A percentile compares a stretch with the other conserved stretches of the same genome.
phyloP scores from a whole-genome alignment of 768 basidiomycete genomes.

The Chiua virens region DNA sequence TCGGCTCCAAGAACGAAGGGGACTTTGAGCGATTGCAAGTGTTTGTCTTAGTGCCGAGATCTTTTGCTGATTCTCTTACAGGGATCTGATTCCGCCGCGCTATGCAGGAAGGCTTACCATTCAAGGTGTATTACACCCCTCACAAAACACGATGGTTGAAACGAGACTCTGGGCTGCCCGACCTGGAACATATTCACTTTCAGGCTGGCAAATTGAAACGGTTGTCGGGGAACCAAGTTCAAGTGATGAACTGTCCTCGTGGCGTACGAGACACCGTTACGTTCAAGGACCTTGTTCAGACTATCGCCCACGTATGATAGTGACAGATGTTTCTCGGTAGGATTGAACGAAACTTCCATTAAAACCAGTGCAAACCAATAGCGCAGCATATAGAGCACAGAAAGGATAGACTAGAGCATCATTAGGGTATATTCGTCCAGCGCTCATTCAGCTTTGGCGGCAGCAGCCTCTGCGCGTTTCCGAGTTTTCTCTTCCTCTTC shows the following conservation, averaged over 20 bases:
- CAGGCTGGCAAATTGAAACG: conserved; percentile 69
- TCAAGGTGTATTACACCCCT: conserved; percentile 56
- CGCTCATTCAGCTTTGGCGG: conserved; percentile 16
- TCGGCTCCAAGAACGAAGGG: conserved; percentile 33
- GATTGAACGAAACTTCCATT: background rate
- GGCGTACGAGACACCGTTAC: conserved; percentile 42
- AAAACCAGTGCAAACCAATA: conserved; percentile 5
- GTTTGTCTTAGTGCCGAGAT: background rate
- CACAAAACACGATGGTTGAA: conserved; percentile 41
- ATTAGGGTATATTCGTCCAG: conserved; percentile 16
- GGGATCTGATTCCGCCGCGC: conserved; percentile 47
- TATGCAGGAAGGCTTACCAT: conserved; percentile 71
- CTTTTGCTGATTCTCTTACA: conserved; percentile 23
- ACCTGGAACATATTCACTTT: conserved; percentile 64
- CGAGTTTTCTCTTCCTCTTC: conserved; percentile 41
- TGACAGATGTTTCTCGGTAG: conserved; percentile 23
- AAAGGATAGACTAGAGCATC: background rate
- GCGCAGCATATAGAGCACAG: background rate
- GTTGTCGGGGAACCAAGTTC: conserved; percentile 48
- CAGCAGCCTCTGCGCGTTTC: conserved; percentile 24
- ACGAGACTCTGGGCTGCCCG: conserved; percentile 59
- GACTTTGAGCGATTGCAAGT: conserved; percentile 24
- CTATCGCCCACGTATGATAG: conserved; percentile 34
- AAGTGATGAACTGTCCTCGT: conserved; percentile 15
- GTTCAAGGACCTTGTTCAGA: conserved; percentile 35